Percentiles rank a stretch among this genome's conserved stretches.
phyloP scores from a whole-genome alignment of 805 yeast species.

The Lipomyces chichibuensis region DNA sequence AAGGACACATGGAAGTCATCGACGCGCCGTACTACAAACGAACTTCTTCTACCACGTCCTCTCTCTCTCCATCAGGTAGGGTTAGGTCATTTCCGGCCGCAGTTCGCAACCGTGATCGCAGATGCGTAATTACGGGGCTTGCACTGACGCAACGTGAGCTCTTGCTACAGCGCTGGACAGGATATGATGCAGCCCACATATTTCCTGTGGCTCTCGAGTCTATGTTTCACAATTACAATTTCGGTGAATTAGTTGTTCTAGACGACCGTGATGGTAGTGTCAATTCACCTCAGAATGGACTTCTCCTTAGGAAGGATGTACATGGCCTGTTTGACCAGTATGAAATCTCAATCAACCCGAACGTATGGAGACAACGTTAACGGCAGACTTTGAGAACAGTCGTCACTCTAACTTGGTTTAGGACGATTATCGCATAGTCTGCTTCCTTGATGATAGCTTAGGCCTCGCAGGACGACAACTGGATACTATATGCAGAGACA shows the following conservation, averaged over 20 bases:
- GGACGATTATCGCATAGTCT: constrained; percentile 4
- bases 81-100: constrained; percentile 4
- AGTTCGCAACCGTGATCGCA: constrained; percentile 6
- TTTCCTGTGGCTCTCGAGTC: constrained; percentile 6
- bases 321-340: constrained; percentile 1
- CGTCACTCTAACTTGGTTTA: constrained; percentile 1
- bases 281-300: constrained; percentile 4
- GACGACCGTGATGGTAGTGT: constrained; percentile 4
- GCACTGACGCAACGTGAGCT: constrained; percentile 2
- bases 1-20: not conserved
- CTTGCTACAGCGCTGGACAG: constrained; percentile 5
- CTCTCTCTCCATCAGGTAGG: constrained; percentile 2
- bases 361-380: not conserved
- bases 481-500: constrained; percentile 5
- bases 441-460: constrained; percentile 4
- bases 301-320: not conserved
- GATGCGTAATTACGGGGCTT: constrained; percentile 2
- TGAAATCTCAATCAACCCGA: constrained; percentile 5
- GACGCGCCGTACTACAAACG: constrained; percentile 6
- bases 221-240: constrained; percentile 2
- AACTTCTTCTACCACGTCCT: constrained; percentile 1
- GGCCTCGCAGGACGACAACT: constrained; percentile 6
- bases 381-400: constrained; percentile 2
- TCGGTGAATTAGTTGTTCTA: not conserved
- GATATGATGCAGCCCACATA: constrained; percentile 2